Evolutionary conservation across 768 basidiomycete genomes (phyloP).

Genomic region (Auricularia sp.): DNA sequence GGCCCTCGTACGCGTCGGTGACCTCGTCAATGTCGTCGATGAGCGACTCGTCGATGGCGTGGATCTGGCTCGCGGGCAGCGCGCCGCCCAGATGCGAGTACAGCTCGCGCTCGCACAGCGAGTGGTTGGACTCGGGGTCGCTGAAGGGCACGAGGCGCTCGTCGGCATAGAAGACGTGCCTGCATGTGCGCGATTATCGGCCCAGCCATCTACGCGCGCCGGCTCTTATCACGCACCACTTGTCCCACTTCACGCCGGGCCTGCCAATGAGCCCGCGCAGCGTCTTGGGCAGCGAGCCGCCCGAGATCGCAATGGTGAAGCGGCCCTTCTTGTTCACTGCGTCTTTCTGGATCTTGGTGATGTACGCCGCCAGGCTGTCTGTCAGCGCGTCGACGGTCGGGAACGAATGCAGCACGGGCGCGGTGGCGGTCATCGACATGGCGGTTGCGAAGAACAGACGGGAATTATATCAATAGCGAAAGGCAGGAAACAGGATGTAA

Average conservation of each 20-base stretch:
- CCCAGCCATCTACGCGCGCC: not conserved
- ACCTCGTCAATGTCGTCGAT: constrained; percentile 73
- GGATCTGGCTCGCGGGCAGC: constrained; percentile 68
- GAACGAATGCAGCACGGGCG: constrained; percentile 70
- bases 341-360: constrained; percentile 80
- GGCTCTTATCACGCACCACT: constrained; percentile 50
- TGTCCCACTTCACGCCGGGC: constrained; percentile 75
- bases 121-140: constrained; percentile 87
- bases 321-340: constrained; percentile 79
- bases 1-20: constrained; percentile 67
- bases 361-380: constrained; percentile 63
- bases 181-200: constrained; percentile 21
- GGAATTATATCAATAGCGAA: not conserved
- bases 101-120: constrained; percentile 58
- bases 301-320: constrained; percentile 90
- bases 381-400: constrained; percentile 43
- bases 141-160: constrained; percentile 92
- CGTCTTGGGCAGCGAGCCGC: constrained; percentile 81
- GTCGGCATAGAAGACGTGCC: constrained; percentile 97
- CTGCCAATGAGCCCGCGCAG: constrained; percentile 60
- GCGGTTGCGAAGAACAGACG: not conserved
- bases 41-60: constrained; percentile 61
- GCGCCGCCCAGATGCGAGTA: constrained; percentile 60
- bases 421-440: constrained; percentile 23
- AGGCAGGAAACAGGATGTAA: not conserved